Evolutionary conservation across 768 basidiomycete species (phyloP), one percentile per base, ranked within the genome.

Genomic region (Wakefieldia striispora): DNA sequence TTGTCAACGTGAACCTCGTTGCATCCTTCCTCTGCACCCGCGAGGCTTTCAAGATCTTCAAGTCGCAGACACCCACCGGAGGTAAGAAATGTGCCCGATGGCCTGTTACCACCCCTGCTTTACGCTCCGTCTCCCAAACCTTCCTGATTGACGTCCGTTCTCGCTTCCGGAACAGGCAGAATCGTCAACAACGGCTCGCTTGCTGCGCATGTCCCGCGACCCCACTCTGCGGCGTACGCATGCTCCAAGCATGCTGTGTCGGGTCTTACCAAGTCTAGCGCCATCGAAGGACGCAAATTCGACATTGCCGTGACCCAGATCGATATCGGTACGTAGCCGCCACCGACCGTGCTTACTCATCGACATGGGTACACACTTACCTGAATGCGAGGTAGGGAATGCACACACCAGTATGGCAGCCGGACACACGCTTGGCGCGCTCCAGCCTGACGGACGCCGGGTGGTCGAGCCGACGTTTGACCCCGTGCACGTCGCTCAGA

Each of bases 171-270:
- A 14, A 41, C 51, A 84, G 83, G 82, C 3, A 78, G 88, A 17
- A 87, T 93, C 53, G 86, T 95, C 69, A 91, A 92, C 71, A 91
- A 93, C 57, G 91, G 90, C 1, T 87, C 83, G n/a, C 72, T 90
- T 20, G 77, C 85, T 1, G 86, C 88, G 0, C 79, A 85, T 52
- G 72, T 79, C 4, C 87, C 89, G 1, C 77, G 87, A n/a, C 84
- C 83, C 1, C 66, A 80, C 57, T 72, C 79, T 1, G 65, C 65
- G 20, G 75, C 89, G 0, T 94, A 94, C 64, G 85, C 87, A 0
- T 72, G 79, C 44, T 84, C 88, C 12, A 95, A 94, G 67, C 90
- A 92, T 60, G 91, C 86, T 7, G 81, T 93, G 39, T 63, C 72
- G 1, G 91, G 91, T 0, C 68, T 93, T 3, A 91, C 91, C 11